These are phyloP conservation scores for Cyberlindnera americana DNA, from an alignment of 805 yeast species.

Conservation along the genomic window DNA sequence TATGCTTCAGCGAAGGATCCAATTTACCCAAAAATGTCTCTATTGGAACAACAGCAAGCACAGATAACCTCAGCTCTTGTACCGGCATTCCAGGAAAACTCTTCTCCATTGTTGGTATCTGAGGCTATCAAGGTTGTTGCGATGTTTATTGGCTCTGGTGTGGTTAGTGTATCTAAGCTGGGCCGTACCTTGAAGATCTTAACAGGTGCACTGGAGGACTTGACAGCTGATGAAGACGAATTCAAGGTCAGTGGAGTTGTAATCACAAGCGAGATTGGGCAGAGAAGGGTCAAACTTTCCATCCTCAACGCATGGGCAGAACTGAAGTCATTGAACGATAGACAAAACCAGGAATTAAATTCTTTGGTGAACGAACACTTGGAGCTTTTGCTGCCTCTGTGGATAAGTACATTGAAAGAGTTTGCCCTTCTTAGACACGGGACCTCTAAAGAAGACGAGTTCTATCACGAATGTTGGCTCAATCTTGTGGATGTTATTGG, in stretches of 20 bases:
- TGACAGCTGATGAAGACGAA: slow-evolving; percentile 26
- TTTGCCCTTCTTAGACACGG: slow-evolving; percentile 55
- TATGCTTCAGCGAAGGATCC: slow-evolving; percentile 68
- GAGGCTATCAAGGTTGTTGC: slow-evolving; percentile 78
- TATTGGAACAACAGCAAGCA: slow-evolving; percentile 91
- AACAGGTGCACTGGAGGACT: slow-evolving; percentile 61
- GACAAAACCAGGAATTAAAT: slow-evolving; percentile 38
- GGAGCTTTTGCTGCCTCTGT: slow-evolving; percentile 61
- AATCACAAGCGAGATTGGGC: slow-evolving; percentile 40
- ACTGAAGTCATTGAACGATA: slow-evolving; percentile 36
- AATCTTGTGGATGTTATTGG: slow-evolving; percentile 76
- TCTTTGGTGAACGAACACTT: slow-evolving; percentile 54
- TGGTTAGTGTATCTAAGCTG: slow-evolving; percentile 46
- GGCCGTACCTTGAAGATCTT: slow-evolving; percentile 61
- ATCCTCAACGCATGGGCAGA: slow-evolving; percentile 74
- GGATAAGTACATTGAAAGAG: slow-evolving; percentile 76
- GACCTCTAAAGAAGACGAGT: slow-evolving; percentile 35
- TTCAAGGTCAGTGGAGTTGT: slow-evolving; percentile 56
- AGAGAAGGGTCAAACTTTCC: slow-evolving; percentile 50
- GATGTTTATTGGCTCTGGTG: slow-evolving; percentile 61
- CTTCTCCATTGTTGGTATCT: slow-evolving; percentile 69
- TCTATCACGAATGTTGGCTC: slow-evolving; percentile 65
- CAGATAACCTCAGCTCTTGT: slow-evolving; percentile 86
- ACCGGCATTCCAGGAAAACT: slow-evolving; percentile 76
- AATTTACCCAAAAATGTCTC: slow-evolving; percentile 61